These are phyloP conservation scores for Zymoseptoria tritici DNA, from an alignment of 2,329 filamentous ascomycete species.

Conservation along the genomic window DNA sequence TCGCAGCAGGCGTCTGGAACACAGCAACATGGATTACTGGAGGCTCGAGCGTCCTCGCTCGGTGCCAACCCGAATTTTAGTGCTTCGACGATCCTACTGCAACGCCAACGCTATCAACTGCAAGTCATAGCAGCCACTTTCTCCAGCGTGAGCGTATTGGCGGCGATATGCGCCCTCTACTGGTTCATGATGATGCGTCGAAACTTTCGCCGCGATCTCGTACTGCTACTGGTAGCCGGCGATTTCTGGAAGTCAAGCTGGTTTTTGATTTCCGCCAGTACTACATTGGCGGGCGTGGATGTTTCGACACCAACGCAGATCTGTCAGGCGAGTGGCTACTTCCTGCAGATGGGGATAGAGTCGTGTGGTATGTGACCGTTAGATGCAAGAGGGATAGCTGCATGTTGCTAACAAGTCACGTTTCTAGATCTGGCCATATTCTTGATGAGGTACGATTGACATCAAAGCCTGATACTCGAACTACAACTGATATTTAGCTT, in stretches of 20 bases:
- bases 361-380: conserved; percentile 18
- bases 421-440: conserved; percentile 58
- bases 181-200: conserved; percentile 69
- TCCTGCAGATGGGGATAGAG: conserved; percentile 22
- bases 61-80: conserved; percentile 15
- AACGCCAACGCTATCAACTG: conserved; percentile 19
- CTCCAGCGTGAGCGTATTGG: conserved; percentile 48
- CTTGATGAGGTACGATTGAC: conserved; percentile 46
- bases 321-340: conserved; percentile 26
- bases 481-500: too few species aligned
- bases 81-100: conserved; percentile 12
- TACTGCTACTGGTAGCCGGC: conserved; percentile 65
- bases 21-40: background rate
- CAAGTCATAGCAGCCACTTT: conserved; percentile 30
- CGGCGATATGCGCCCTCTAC: conserved; percentile 53
- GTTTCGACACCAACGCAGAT: conserved; percentile 12
- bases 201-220: conserved; percentile 66
- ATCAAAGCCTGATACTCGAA: too few species aligned
- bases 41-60: conserved; percentile 2
- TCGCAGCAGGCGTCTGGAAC: background rate
- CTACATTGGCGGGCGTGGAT: conserved; percentile 47
- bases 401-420: background rate
- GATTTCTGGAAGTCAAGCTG: conserved; percentile 64
- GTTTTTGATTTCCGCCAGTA: conserved; percentile 58
- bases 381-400: background rate